Conservation (phyloP, 148 eudicot species). For the Talinum fruticosum region DNA sequence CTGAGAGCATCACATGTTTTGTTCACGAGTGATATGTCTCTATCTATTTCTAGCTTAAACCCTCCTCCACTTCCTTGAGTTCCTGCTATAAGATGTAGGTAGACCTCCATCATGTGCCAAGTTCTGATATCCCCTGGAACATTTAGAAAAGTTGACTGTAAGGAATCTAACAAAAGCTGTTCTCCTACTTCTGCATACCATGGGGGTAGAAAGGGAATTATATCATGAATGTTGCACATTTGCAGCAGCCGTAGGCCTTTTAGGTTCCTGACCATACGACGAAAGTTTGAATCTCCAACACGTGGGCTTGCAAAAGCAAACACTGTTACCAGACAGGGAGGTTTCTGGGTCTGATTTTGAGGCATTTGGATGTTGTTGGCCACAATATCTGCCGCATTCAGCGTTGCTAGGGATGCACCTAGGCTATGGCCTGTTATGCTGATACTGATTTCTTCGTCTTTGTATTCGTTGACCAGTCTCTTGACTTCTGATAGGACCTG, state of each 20-base stretch:
- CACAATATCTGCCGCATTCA: not conserved
- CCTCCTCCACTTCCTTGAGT: conserved; percentile 4
- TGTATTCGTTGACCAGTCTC: conserved; percentile 4
- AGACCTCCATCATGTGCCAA: not conserved
- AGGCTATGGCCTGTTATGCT: not conserved
- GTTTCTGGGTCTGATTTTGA: not conserved
- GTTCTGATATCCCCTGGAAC: conserved; percentile 6
- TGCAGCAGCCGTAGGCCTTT: not conserved
- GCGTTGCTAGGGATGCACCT: conserved; percentile 11
- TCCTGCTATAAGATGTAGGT: not conserved
- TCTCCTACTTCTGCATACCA: conserved; percentile 1
- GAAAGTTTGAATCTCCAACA: not conserved
- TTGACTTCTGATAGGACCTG: not conserved
- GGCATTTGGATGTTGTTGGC: conserved; percentile 7
- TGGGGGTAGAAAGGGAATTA: conserved; percentile 1
- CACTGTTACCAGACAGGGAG: not conserved
- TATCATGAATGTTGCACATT: not conserved
- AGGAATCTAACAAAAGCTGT: not conserved
- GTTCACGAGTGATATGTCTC: not conserved
- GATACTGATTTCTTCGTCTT: conserved; percentile 1
- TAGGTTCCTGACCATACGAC: not conserved
- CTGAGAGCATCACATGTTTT: not conserved
- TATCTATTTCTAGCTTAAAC: conserved; percentile 1
- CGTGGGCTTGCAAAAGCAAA: not conserved
- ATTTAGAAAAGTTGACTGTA: not conserved